phyloP scores from a whole-genome alignment of 441 rosid species.

The Croton laevigatus region DNA sequence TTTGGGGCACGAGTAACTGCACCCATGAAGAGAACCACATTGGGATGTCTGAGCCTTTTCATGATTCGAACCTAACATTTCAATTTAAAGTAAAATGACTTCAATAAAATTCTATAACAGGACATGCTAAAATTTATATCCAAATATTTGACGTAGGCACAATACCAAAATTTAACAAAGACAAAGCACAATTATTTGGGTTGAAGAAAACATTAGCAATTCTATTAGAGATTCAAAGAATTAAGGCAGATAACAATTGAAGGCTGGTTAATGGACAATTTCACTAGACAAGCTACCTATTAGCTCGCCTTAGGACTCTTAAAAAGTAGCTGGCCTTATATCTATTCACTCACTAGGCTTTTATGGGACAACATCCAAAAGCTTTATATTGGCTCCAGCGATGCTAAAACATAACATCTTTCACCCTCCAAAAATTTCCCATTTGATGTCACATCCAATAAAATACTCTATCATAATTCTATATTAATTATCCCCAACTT shows the following conservation, averaged over 20 bases:
- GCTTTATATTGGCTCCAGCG: too few relatives aligned
- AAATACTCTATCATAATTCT: neutral
- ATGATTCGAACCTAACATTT: conserved; percentile 76
- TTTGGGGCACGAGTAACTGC: conserved; percentile 96
- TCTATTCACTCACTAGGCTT: too few relatives aligned
- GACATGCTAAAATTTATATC: neutral
- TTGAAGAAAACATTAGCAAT: neutral
- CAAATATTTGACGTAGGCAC: neutral
- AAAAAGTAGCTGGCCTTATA: too few relatives aligned
- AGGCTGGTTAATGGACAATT: neutral
- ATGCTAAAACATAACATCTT: neutral
- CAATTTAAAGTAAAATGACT: conserved; percentile 17
- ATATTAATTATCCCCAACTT: neutral
- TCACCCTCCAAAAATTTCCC: neutral
- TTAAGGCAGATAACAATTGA: neutral
- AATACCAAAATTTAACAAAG: neutral
- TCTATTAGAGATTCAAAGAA: neutral
- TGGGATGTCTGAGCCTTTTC: conserved; percentile 95
- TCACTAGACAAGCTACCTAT: neutral
- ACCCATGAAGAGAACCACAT: conserved; percentile 95
- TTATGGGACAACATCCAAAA: too few relatives aligned
- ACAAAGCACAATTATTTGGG: neutral
- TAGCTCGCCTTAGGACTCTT: too few relatives aligned
- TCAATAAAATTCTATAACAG: neutral
- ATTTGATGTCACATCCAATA: conserved; percentile 1